Conservation (phyloP, 768 basidiomycete genomes). For the Boletus fagicola region DNA sequence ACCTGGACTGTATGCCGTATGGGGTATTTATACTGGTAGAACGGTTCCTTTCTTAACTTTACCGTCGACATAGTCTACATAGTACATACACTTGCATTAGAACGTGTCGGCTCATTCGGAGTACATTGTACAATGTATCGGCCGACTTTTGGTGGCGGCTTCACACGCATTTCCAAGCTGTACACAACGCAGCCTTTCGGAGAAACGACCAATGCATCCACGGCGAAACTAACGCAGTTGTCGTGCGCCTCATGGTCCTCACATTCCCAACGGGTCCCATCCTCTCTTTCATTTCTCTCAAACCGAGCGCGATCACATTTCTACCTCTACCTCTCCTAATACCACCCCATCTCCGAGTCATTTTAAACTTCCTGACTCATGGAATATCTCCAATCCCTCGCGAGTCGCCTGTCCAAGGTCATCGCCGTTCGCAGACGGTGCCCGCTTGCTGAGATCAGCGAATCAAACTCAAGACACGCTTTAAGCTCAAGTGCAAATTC, state of each 20-base stretch:
- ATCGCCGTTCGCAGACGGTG: constrained; percentile 20
- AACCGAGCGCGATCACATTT: not conserved
- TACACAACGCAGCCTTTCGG: no score
- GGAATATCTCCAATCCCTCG: constrained; percentile 25
- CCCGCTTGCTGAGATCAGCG: constrained; percentile 7
- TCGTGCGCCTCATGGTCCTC: constrained; percentile 16
- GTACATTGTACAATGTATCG: constrained; percentile 3
- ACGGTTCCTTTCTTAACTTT: not conserved
- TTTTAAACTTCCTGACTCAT: constrained; percentile 3
- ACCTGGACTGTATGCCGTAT: constrained; percentile 2
- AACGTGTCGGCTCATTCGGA: constrained; percentile 9
- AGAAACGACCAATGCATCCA: constrained; percentile 16
- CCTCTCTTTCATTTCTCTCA: not conserved
- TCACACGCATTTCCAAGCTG: constrained; percentile 5
- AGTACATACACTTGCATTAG: not conserved
- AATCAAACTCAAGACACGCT: constrained; percentile 18
- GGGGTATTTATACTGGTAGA: not conserved
- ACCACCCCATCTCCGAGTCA: not conserved
- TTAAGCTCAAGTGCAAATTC: constrained; percentile 7
- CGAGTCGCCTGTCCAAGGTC: constrained; percentile 20
- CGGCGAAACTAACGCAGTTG: constrained; percentile 23
- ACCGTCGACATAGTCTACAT: not conserved
- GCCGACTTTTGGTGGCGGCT: constrained; percentile 9
- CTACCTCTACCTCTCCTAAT: not conserved
- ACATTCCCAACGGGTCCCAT: not conserved